phyloP scores from a whole-genome alignment of 1,139 yeast species.

The Arxiozyma slooffiae region DNA sequence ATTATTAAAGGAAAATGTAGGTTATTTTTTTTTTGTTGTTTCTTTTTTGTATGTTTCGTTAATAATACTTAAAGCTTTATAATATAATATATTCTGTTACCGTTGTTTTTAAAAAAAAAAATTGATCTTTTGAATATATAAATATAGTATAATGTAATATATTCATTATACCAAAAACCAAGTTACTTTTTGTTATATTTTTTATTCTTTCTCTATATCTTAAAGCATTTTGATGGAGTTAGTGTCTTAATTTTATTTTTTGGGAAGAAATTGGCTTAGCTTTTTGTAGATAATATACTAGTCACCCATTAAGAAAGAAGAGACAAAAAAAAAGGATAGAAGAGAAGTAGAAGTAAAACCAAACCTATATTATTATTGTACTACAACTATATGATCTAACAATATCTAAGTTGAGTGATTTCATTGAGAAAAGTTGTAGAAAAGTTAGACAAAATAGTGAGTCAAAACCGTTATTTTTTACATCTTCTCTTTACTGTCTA shows the following conservation, averaged over 20 bases:
- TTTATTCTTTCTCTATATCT: too few relatives aligned
- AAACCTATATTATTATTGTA: too few relatives aligned
- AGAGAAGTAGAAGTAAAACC: background rate
- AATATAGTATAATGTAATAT: too few relatives aligned
- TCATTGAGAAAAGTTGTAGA: background rate
- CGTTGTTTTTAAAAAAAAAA: background rate
- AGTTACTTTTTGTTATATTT: too few relatives aligned
- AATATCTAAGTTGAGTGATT: constrained; percentile 1
- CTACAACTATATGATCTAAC: constrained; percentile 1
- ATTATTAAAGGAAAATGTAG: background rate
- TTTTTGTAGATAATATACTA: too few relatives aligned
- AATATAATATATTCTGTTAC: background rate
- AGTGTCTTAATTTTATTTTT: too few relatives aligned
- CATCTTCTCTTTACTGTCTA: background rate
- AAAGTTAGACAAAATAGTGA: background rate
- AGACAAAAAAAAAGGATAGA: background rate
- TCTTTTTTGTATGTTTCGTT: too few relatives aligned
- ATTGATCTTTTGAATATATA: too few relatives aligned
- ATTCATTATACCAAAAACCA: background rate
- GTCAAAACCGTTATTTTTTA: background rate
- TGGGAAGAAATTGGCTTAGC: background rate
- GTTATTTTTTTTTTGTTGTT: too few relatives aligned
- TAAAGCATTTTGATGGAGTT: too few relatives aligned
- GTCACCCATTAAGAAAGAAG: background rate
- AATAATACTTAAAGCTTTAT: background rate